These are phyloP conservation scores for Exophiala aquamarina DNA, from an alignment of 2,329 filamentous ascomycete genomes.

Conservation along the genomic window DNA sequence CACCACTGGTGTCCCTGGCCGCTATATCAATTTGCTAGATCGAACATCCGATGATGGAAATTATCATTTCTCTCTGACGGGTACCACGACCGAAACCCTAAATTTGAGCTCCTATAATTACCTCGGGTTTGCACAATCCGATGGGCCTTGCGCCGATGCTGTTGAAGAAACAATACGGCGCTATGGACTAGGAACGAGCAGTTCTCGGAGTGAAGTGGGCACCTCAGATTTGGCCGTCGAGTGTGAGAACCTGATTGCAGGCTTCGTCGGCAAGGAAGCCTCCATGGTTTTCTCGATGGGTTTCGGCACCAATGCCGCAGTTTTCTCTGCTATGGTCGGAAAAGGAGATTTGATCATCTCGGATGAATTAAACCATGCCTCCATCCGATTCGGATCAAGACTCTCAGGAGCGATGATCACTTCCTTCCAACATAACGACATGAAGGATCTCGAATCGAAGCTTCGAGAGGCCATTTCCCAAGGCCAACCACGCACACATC, in stretches of 20 bases:
- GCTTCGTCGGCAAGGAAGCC: slow-evolving; percentile 89
- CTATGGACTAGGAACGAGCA: slow-evolving; percentile 80
- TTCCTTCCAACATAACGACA: slow-evolving; percentile 98
- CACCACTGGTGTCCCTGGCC: slow-evolving; percentile 87
- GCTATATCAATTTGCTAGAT: slow-evolving; percentile 90
- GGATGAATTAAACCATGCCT: slow-evolving; percentile 96
- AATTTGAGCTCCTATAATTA: slow-evolving; percentile 99
- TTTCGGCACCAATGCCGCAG: slow-evolving; percentile 90
- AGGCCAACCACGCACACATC: slow-evolving; percentile 95
- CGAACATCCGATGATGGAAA: slow-evolving; percentile 91
- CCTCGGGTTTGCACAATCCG: slow-evolving; percentile 94
- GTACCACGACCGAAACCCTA: slow-evolving; percentile 88
- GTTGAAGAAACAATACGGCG: slow-evolving; percentile 82
- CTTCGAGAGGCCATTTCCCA: slow-evolving; percentile 92
- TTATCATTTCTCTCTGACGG: slow-evolving; percentile 81
- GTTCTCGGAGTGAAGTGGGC: slow-evolving; percentile 78
- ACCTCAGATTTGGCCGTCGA: slow-evolving; percentile 85
- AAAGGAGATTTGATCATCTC: slow-evolving; percentile 95
- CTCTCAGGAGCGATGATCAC: slow-evolving; percentile 92
- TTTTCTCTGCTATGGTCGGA: slow-evolving; percentile 87
- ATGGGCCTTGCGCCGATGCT: slow-evolving; percentile 91
- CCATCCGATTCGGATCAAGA: slow-evolving; percentile 91
- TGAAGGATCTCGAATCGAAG: slow-evolving; percentile 78
- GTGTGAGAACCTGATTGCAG: slow-evolving; percentile 84
- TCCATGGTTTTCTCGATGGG: slow-evolving; percentile 99